A percentile compares a stretch with the other conserved stretches of the same genome.
Conservation (phyloP, 768 basidiomycete genomes). For the Steccherinum ochraceum region DNA sequence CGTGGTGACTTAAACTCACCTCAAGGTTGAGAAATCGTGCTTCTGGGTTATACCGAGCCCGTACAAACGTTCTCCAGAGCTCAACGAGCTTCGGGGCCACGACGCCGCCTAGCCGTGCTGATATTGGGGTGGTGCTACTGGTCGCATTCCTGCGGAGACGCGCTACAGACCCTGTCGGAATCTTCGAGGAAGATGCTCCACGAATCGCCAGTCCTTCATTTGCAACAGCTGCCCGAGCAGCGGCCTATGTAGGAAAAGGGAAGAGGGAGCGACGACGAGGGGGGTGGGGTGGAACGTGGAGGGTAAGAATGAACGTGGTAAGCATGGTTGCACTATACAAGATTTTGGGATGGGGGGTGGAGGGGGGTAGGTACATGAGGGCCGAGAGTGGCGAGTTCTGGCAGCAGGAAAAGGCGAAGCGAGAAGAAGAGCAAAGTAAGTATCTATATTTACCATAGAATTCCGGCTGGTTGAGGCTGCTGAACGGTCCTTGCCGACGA, state of each 20-base stretch:
- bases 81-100: conserved; percentile 38
- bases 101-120: conserved; percentile 8
- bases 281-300: too few species aligned
- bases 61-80: conserved; percentile 71
- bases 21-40: conserved; percentile 73
- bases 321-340: conserved; percentile 30
- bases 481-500: conserved; percentile 34
- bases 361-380: conserved; percentile 19
- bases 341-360: conserved; percentile 14
- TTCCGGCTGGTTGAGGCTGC: conserved; percentile 40
- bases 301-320: conserved; percentile 33
- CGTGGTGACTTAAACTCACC: conserved; percentile 53
- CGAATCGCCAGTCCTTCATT: conserved; percentile 55
- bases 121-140: conserved; percentile 16
- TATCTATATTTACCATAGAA: conserved; percentile 67
- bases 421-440: conserved; percentile 25
- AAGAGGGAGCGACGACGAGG: conserved; percentile 19
- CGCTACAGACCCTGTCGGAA: conserved; percentile 29
- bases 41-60: conserved; percentile 66
- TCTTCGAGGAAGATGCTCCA: conserved; percentile 44
- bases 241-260: conserved; percentile 29
- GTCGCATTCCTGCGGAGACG: conserved; percentile 58
- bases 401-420: conserved; percentile 15
- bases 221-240: conserved; percentile 34
- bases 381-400: conserved; percentile 13